Evolutionary conservation across 768 basidiomycete species (phyloP), one percentile per base, ranked within the genome.

Genomic region (Suillus bovinus): DNA sequence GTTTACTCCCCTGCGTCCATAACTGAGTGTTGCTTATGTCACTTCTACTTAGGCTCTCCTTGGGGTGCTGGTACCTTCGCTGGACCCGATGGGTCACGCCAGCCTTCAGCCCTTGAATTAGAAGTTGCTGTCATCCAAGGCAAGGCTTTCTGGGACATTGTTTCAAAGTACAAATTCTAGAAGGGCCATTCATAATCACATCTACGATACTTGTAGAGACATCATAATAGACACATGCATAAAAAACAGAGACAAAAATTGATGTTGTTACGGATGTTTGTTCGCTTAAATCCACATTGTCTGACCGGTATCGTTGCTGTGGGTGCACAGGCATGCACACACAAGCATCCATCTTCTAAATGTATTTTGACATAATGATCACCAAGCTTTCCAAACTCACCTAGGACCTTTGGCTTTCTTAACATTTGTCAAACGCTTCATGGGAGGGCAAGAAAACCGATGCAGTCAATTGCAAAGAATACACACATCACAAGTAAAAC

Each of bases 21-120:
- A n/a, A 27, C 52, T 44, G 16, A 46, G 3, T 3, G 63, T 53
- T 49, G 56, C 57, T 57, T 39, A 61, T 49, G 55, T 64, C 55
- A 17, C n/a, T 50, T 42, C 44, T 20, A 13, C 60, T 9, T 64
- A 87, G 89, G 89, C 14, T 88, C 88, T 16, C 84, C 91, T 27
- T 93, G 86, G 84, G 92, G 91, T 49, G 88, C 91, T 27, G 89
- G 88, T 29, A 87, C 88, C 17, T 81, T 82, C 64, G 80, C 86
- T 36, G 80, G 74, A 2, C 46, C 68, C 2, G 73, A 78, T 58
- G 86, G 85, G 3, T 66, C 72, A 9, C 84, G 86, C 62, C 71
- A 78, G 63, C 84, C 87, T 2, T 71, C 76, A 8, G 59, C 70
- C 5, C 78, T 84, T 34, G 88, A 90, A 69, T 73, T 81, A 39